These are phyloP conservation scores for Collariella sp. DNA, from an alignment of 495 filamentous ascomycete species.

Conservation along the genomic window DNA sequence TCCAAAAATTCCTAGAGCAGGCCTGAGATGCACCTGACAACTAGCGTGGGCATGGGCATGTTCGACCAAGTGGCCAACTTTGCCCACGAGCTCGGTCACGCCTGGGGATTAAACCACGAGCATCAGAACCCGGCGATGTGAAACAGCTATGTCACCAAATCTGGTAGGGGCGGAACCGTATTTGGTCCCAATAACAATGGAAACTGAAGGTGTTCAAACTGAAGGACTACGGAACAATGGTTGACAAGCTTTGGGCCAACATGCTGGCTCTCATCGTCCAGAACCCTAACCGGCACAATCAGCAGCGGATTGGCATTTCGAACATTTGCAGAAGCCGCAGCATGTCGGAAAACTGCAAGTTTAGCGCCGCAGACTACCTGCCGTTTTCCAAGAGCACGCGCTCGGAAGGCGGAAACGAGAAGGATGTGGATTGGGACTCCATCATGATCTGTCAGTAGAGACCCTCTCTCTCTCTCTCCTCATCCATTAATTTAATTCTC, in stretches of 20 bases:
- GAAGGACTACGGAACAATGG: slow-evolving; percentile 4
- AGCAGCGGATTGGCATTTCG: neutral
- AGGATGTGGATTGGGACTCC: slow-evolving; percentile 13
- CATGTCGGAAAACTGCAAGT: neutral
- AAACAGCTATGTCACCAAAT: neutral
- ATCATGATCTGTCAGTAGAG: slow-evolving; percentile 15
- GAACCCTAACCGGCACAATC: neutral
- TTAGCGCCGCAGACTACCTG: slow-evolving; percentile 8
- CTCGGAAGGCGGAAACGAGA: neutral
- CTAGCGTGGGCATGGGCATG: neutral
- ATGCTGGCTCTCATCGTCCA: neutral
- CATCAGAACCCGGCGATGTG: slow-evolving; percentile 15
- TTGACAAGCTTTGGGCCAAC: too few relatives aligned
- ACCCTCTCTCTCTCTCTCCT: neutral
- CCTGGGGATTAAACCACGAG: slow-evolving; percentile 15
- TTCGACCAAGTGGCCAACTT: slow-evolving; percentile 8
- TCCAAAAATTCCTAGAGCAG: neutral
- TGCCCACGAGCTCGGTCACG: slow-evolving; percentile 17
- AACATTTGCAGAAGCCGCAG: neutral
- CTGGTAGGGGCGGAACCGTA: neutral
- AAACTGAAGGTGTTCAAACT: neutral
- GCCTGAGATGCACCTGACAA: neutral
- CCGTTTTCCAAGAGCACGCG: neutral
- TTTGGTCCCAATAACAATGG: neutral
- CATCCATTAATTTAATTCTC: neutral